Percentiles rank a stretch among this genome's conserved stretches.
phyloP scores from a whole-genome alignment of 2,329 filamentous ascomycete species.

The Epichloe brachyelytri region DNA sequence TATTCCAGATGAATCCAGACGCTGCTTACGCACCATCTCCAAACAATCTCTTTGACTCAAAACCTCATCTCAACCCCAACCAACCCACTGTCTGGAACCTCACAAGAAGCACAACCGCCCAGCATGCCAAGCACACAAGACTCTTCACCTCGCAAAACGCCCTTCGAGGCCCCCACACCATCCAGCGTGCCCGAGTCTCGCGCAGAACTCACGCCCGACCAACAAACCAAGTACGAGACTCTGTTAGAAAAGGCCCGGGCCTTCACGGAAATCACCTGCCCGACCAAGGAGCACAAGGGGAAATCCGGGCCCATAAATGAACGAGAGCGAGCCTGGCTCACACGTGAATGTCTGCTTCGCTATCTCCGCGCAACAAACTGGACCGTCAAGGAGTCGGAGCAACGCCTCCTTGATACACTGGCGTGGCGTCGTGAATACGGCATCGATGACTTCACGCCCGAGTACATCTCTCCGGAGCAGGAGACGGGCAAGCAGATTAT shows the following conservation, averaged over 20 bases:
- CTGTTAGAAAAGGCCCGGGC: slow-evolving; percentile 57
- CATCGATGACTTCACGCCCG: slow-evolving; percentile 62
- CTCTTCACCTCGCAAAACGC: slow-evolving; percentile 31
- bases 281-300: slow-evolving; percentile 37
- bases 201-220: slow-evolving; percentile 56
- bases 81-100: no score
- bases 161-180: slow-evolving; percentile 44
- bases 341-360: slow-evolving; percentile 79
- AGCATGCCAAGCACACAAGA: neutral
- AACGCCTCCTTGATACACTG: slow-evolving; percentile 68
- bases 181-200: slow-evolving; percentile 43
- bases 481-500: slow-evolving; percentile 93
- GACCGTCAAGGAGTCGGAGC: slow-evolving; percentile 60
- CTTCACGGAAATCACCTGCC: slow-evolving; percentile 51
- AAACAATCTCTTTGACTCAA: no score
- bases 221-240: slow-evolving; percentile 68
- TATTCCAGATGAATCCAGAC: neutral
- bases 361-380: slow-evolving; percentile 93
- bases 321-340: slow-evolving; percentile 77
- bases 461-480: slow-evolving; percentile 87
- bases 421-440: slow-evolving; percentile 88
- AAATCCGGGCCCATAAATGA: slow-evolving; percentile 57
- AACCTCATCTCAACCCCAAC: neutral
- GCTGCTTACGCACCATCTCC: no score
- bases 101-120: neutral